Evolutionary conservation across 352 stramenopile genomes (phyloP).

Genomic region (Globisporangium middletonii): DNA sequence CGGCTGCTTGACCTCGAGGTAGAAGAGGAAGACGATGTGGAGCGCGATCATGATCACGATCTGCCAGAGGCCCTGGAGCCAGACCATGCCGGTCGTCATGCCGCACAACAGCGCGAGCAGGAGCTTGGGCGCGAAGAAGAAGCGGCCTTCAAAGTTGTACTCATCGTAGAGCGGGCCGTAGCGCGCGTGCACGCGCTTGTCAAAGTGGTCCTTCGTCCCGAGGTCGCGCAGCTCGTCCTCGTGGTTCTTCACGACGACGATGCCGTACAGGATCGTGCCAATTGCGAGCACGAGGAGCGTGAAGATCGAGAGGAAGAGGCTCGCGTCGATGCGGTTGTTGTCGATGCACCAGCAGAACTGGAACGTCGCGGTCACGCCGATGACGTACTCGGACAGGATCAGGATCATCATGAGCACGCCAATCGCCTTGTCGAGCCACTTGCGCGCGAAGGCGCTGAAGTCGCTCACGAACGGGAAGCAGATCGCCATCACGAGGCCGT

Average conservation of each 20-base stretch:
- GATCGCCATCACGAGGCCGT: conserved; percentile 37
- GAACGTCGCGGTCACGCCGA: conserved; percentile 77
- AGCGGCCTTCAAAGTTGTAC: conserved; percentile 82
- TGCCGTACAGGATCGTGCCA: conserved; percentile 72
- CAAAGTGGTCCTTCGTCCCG: conserved; percentile 79
- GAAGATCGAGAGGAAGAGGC: conserved; percentile 60
- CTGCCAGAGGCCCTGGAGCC: conserved; percentile 67
- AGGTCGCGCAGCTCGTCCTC: conserved; percentile 78
- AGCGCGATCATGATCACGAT: conserved; percentile 68
- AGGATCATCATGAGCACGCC: conserved; percentile 79
- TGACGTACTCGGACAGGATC: conserved; percentile 81
- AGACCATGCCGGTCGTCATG: conserved; percentile 79
- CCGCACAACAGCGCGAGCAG: conserved; percentile 66
- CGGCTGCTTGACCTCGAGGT: conserved; percentile 79
- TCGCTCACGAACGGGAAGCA: conserved; percentile 49
- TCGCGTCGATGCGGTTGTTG: conserved; percentile 42
- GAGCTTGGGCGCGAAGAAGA: conserved; percentile 85
- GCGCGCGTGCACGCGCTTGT: conserved; percentile 73
- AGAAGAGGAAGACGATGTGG: conserved; percentile 77
- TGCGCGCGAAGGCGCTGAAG: conserved; percentile 46
- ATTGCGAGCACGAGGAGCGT: conserved; percentile 64
- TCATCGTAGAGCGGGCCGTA: conserved; percentile 86
- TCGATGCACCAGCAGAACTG: conserved; percentile 83
- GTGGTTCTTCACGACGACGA: conserved; percentile 65
- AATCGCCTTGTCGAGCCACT: conserved; percentile 78